phyloP scores from a whole-genome alignment of 305 asterid genomes.

The Solanum chacoense region DNA sequence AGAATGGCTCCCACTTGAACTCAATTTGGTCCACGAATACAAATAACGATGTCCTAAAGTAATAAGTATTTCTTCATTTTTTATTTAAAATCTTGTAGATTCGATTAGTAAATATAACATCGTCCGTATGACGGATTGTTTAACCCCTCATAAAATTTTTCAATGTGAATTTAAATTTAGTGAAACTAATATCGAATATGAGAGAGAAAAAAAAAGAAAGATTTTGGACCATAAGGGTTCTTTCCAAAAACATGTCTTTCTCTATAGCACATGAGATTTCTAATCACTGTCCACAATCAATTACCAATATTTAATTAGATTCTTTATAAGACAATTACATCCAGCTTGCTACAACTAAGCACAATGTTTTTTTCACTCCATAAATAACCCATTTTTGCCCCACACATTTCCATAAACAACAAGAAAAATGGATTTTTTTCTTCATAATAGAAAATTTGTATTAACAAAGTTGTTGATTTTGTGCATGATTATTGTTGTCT shows the following conservation, averaged over 20 bases:
- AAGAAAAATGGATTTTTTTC: constrained; percentile 20
- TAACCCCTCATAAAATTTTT: not conserved
- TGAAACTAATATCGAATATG: not conserved
- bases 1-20: constrained; percentile 13
- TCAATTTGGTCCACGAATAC: not conserved
- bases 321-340: constrained; percentile 12
- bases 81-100: fast-evolving
- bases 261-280: constrained; percentile 26
- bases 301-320: not conserved
- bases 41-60: not conserved
- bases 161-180: fast-evolving
- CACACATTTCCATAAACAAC: not conserved
- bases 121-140: not conserved
- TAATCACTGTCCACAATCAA: constrained; percentile 11
- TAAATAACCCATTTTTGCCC: constrained; percentile 17
- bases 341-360: constrained; percentile 75
- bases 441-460: constrained; percentile 2
- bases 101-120: fast-evolving
- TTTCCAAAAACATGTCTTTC: constrained; percentile 28
- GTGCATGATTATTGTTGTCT: constrained; percentile 17
- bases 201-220: too few species aligned
- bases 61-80: not conserved
- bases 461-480: constrained; percentile 5
- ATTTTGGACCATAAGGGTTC: constrained; percentile 4
- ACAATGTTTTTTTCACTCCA: constrained; percentile 3